These are phyloP conservation scores for Camptophora hylomeconis DNA, from an alignment of 2,329 filamentous ascomycete species.

Conservation along the genomic window DNA sequence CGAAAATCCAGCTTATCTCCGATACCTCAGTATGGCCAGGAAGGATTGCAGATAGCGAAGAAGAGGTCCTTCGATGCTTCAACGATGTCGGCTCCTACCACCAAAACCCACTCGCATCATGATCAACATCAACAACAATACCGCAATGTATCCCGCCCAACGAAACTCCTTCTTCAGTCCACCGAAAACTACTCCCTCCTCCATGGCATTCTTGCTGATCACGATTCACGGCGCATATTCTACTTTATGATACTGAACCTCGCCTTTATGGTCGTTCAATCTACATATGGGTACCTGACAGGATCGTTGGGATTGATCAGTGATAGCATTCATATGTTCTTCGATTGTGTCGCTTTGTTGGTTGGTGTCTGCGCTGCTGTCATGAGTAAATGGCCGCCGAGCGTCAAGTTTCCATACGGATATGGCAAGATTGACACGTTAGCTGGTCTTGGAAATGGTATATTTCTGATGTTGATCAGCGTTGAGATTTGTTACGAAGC, in stretches of 20 bases:
- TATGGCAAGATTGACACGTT: slow-evolving; percentile 95
- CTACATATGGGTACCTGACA: slow-evolving; percentile 85
- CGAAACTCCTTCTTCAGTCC: slow-evolving; percentile 56
- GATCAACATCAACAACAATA: slow-evolving; percentile 4
- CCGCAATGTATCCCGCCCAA: slow-evolving; percentile 37
- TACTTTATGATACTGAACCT: slow-evolving; percentile 98
- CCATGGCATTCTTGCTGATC: slow-evolving; percentile 75
- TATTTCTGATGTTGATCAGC: slow-evolving; percentile 92
- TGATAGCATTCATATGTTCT: slow-evolving; percentile 99
- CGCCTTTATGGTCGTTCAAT: slow-evolving; percentile 84
- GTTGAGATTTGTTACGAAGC: slow-evolving; percentile 94
- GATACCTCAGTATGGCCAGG: no score
- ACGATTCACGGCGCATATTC: slow-evolving; percentile 86
- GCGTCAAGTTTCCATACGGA: slow-evolving; percentile 78
- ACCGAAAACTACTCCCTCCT: slow-evolving; percentile 63
- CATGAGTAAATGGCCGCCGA: slow-evolving; percentile 93
- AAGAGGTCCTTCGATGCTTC: slow-evolving; percentile 3
- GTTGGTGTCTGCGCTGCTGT: slow-evolving; percentile 87
- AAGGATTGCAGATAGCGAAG: neutral
- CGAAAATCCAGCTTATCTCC: no score
- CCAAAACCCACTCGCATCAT: no score
- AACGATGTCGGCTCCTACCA: slow-evolving; percentile 1
- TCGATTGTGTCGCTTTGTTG: slow-evolving; percentile 84
- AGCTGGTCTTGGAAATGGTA: slow-evolving; percentile 90
- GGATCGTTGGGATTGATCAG: slow-evolving; percentile 90